Evolutionary conservation across 768 basidiomycete genomes (phyloP), one percentile per base, ranked within the genome.

Genomic region (Kwoniella bestiolae): DNA sequence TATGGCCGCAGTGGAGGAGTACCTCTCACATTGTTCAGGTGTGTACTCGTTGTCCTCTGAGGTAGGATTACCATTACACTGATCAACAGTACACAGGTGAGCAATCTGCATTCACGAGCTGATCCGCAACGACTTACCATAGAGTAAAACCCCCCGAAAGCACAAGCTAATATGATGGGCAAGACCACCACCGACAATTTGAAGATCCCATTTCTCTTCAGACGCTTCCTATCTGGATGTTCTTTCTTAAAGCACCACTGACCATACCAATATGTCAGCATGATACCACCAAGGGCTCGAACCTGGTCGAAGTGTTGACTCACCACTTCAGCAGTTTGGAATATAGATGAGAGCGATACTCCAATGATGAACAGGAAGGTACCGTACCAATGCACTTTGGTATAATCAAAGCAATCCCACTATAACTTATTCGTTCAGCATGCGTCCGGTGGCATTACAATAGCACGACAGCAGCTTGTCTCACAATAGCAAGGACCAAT

Each of bases 281-380:
- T n/a, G n/a, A n/a, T n/a, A n/a, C n/a, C n/a, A n/a, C n/a, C n/a
- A 16, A 3, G 4, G 18, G 3, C 16, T 31, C 31, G 26, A 49
- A 31, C 2, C 14, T 45, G 21, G 52, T 25, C 23, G 12, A 64
- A 45, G 3, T 49, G 23, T 11, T 67, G 52, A 68, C 71, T 68
- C 41, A 68, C 60, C 32, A 79, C 66, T 56, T 82, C 78, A 21
- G 69, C 63, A 0, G 77, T 74, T 62, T 81, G 80, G 61, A 69
- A 77, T n/a, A 74, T 52, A 9, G 79, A 78, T 6, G 72, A 73
- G 41, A 81, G 59, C 34, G 80, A 79, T 34, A 80, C 69, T 35
- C 75, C 76, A 38, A 77, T 68, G 57, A 82, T 72, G 49, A 81
- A 82, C 29, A 81, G 58, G 28, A 69, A 51, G 11, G 68, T 66